Percentiles rank a stretch among this genome's conserved stretches.
Evolutionary conservation across 78 protist genomes (phyloP).

Genomic region (Salpingoeca rosetta): DNA sequence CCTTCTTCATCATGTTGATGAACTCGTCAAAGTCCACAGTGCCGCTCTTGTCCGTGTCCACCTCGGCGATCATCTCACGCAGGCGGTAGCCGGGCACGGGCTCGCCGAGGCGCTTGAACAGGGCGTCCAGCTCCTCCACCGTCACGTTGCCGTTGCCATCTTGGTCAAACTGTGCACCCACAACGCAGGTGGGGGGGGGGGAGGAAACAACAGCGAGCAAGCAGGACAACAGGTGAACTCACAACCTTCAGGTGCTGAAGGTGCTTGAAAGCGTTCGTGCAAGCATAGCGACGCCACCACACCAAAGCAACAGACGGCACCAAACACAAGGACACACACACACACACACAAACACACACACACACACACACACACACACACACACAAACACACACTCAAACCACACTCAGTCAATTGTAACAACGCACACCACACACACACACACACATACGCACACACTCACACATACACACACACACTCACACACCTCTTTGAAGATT

Average conservation of each 20-base stretch:
- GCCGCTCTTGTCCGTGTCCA: conserved; percentile 34
- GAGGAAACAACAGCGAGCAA: neutral
- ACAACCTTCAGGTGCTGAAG: neutral
- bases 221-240: too few relatives aligned
- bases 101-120: conserved; percentile 7
- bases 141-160: conserved; percentile 18
- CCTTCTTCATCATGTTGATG: neutral
- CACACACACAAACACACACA: neutral
- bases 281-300: too few relatives aligned
- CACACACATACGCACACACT: too few relatives aligned
- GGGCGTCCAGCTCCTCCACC: conserved; percentile 8
- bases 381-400: too few relatives aligned
- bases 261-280: neutral
- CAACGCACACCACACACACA: too few relatives aligned
- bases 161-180: conserved; percentile 12
- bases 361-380: too few relatives aligned
- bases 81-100: conserved; percentile 14
- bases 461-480: too few relatives aligned
- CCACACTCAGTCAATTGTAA: too few relatives aligned
- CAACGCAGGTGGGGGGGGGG: neutral
- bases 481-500: too few relatives aligned
- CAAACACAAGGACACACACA: neutral
- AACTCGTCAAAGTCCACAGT: conserved; percentile 37
- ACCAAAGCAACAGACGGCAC: neutral
- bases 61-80: conserved; percentile 25